A percentile compares a stretch with the other conserved stretches of the same genome.
Conservation (phyloP, 1,284 basidiomycete genomes). For the Puccinia hordei region DNA sequence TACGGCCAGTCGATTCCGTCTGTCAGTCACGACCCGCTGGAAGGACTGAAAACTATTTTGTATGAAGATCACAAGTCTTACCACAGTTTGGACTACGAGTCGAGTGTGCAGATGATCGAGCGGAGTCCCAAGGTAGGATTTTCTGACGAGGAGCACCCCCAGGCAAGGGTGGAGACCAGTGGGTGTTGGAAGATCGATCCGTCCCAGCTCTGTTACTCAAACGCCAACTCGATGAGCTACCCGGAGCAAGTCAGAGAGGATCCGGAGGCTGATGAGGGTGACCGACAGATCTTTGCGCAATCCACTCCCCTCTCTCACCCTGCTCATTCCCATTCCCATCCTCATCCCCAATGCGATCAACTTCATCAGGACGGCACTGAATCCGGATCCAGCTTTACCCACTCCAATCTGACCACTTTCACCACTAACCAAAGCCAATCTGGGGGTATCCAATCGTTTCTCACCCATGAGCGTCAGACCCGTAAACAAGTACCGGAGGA, state of each 20-base stretch:
- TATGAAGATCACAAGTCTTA: conserved; percentile 6
- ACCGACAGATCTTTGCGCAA: not conserved
- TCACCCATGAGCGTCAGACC: not conserved
- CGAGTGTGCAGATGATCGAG: conserved; percentile 14
- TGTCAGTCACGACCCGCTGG: not conserved
- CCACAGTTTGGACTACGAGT: not conserved
- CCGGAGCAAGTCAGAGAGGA: not conserved
- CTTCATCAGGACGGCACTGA: not conserved
- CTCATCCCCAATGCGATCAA: conserved; percentile 3
- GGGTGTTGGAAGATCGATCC: not conserved
- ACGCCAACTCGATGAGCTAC: not conserved
- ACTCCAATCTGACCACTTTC: not conserved
- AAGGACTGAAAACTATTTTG: not conserved
- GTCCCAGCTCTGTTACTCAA: not conserved
- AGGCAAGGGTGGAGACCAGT: not conserved
- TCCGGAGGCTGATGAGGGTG: not conserved
- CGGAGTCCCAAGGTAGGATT: not conserved
- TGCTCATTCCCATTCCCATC: not conserved
- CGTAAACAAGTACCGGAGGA: not conserved
- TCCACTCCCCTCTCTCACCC: not conserved
- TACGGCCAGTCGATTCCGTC: not conserved
- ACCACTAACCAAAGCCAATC: not conserved
- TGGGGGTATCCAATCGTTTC: not conserved
- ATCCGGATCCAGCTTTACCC: conserved; percentile 2
- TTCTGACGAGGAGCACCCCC: not conserved